A percentile compares a stretch with the other conserved stretches of the same genome.
These are phyloP conservation scores for Tylopilus orsonianus DNA, from an alignment of 1,284 basidiomycete genomes.

Conservation along the genomic window DNA sequence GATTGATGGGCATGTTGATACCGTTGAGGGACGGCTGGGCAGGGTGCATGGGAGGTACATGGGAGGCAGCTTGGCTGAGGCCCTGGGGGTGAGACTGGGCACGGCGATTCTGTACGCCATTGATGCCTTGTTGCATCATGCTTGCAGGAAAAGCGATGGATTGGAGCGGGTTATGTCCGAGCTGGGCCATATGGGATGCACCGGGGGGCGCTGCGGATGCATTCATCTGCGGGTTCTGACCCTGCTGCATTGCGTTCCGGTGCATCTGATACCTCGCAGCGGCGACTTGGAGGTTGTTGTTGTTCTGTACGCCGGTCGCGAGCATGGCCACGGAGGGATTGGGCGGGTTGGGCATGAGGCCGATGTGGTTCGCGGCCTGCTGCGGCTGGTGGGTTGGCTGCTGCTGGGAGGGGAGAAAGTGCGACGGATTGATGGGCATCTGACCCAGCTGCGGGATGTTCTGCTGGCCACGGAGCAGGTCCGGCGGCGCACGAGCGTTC, in stretches of 20 bases:
- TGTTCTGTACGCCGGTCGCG: constrained; percentile 23
- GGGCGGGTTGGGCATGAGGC: constrained; percentile 31
- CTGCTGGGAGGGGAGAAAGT: constrained; percentile 42
- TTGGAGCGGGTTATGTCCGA: constrained; percentile 38
- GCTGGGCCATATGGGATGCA: constrained; percentile 39
- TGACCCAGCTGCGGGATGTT: constrained; percentile 43
- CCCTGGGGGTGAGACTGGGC: constrained; percentile 50
- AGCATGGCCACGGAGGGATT: constrained; percentile 32
- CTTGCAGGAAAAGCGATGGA: constrained; percentile 41
- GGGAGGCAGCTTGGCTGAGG: constrained; percentile 37
- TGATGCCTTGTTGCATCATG: constrained; percentile 38
- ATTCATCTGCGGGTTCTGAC: constrained; percentile 41
- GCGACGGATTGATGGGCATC: constrained; percentile 39
- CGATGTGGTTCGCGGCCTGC: constrained; percentile 30
- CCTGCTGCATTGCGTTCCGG: constrained; percentile 31
- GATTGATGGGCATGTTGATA: constrained; percentile 44
- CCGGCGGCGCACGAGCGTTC: constrained; percentile 40
- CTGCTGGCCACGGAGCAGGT: constrained; percentile 44
- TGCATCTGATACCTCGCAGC: constrained; percentile 30
- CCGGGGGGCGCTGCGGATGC: constrained; percentile 35
- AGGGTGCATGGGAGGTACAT: constrained; percentile 42
- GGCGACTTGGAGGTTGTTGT: constrained; percentile 21
- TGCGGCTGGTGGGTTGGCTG: constrained; percentile 31
- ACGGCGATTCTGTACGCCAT: constrained; percentile 43
- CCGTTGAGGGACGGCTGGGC: constrained; percentile 34